Evolutionary conservation across 331 rosid species (phyloP), one percentile per base, ranked within the genome.

Genomic region (Telfairia occidentalis): DNA sequence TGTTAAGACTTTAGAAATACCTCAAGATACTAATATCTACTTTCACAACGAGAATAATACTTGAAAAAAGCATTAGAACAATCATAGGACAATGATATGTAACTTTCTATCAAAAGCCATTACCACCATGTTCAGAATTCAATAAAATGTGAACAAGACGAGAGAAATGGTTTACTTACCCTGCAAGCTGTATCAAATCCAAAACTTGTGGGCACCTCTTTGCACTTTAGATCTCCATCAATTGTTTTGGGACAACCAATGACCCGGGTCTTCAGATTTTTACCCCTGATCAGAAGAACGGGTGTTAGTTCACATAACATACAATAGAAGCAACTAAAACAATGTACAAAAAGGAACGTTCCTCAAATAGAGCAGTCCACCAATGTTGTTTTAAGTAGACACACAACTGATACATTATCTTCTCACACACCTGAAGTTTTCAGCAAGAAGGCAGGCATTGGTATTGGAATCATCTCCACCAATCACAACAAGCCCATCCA

Each of bases 391-490:
- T 38, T 65, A 65, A 35, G 32, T 26, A 63, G 72, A 10, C 32
- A 21, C 24, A 38, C 32, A 4, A 19, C 16, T 23, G 5, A 5
- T 42, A 9, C 53, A 60, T 37, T 55, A 66, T 46, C 19, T 63
- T 2, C 16, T 21, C 35, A 49, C 78, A 76, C 64, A 95, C 99
- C 93, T 92, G 94, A 95, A 95, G 85, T 95, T 86, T 80, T 95
- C 99, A 43, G 96, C 99, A 77, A 95, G 99, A 79, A 95, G 97
- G 78, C 99, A 92, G 28, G 99, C 99, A 79, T 95, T 95, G 79
- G 99, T 95, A 84, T 95, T 95, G 6, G 99, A 95, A 87, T 95
- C 97, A 83, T 95, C 99, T 49, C 99, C 99, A 55, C 99, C 99
- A 80, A 95, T 95, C 66, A 95, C 99, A 87, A 95, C 85, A 59